A percentile compares a stretch with the other conserved stretches of the same genome.
These are phyloP conservation scores for Alternaria alternata DNA, from an alignment of 2,329 filamentous ascomycete genomes.

Conservation along the genomic window DNA sequence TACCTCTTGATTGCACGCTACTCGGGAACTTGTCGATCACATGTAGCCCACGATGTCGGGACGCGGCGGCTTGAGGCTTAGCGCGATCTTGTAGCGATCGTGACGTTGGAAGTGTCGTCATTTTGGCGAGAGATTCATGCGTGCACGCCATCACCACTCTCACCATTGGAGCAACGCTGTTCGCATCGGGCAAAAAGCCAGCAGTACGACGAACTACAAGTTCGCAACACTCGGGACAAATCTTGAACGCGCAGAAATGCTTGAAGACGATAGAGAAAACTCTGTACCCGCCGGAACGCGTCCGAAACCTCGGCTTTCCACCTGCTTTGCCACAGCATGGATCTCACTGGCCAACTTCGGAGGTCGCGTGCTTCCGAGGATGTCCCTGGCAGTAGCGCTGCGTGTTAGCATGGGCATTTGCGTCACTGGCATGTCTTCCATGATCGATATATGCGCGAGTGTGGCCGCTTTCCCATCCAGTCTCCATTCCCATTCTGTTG, in stretches of 20 bases:
- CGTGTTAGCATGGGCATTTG: constrained; percentile 28
- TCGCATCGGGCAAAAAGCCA: not conserved
- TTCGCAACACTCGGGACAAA: not conserved
- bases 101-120: constrained; percentile 9
- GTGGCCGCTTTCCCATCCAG: not conserved
- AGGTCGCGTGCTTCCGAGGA: constrained; percentile 35
- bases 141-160: not conserved
- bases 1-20: not conserved
- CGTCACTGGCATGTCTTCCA: constrained; percentile 30
- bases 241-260: not conserved
- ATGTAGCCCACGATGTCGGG: constrained; percentile 3
- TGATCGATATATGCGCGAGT: constrained; percentile 8
- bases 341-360: constrained; percentile 24
- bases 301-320: constrained; percentile 28
- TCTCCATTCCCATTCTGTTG: not conserved
- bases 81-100: constrained; percentile 1
- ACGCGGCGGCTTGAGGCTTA: constrained; percentile 1
- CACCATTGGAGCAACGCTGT: not conserved
- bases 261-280: not conserved
- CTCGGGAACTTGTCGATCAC: constrained; percentile 1
- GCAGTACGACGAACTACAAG: not conserved
- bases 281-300: constrained; percentile 21
- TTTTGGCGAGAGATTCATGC: not conserved
- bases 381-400: constrained; percentile 38
- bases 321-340: constrained; percentile 25